A percentile compares a stretch with the other conserved stretches of the same genome.
Conservation (phyloP, 78 protist genomes). For the Cyanophora paradoxa region DNA sequence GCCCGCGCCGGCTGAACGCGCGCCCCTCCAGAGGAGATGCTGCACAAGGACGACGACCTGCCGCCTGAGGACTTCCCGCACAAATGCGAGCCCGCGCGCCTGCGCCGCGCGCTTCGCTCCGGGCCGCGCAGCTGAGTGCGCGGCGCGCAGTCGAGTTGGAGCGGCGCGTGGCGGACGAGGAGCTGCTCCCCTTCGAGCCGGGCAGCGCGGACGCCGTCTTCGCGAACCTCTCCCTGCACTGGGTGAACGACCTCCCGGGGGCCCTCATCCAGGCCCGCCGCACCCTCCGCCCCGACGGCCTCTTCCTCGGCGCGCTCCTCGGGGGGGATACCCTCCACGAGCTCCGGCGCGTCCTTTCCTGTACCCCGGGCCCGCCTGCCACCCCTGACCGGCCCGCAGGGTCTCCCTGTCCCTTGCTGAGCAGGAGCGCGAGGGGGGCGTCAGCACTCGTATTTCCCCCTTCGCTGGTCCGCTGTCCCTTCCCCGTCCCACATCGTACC, state of each 20-base stretch:
- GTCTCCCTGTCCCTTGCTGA: constrained; percentile 6
- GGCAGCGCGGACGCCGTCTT: constrained; percentile 3
- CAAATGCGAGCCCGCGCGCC: no score
- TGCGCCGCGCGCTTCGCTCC: no score
- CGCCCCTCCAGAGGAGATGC: no score
- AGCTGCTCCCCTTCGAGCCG: background rate
- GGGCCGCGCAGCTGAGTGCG: no score
- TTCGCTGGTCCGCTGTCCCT: no score
- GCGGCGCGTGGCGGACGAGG: constrained; percentile 19
- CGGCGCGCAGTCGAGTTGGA: no score
- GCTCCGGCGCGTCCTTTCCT: constrained; percentile 14
- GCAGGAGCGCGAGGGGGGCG: constrained; percentile 19
- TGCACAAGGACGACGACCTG: no score
- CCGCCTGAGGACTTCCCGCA: no score
- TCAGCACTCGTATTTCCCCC: constrained; percentile 12
- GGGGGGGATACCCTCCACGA: constrained; percentile 29
- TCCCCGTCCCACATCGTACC: no score
- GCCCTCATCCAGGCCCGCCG: background rate
- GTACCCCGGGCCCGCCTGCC: no score
- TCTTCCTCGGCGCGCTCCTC: constrained; percentile 12
- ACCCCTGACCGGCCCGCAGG: background rate
- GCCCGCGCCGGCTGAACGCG: no score
- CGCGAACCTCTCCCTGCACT: constrained; percentile 16
- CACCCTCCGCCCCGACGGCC: constrained; percentile 19
- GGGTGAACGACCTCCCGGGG: constrained; percentile 39